These are phyloP conservation scores for Aspergillus glaucus DNA, from an alignment of 2,329 filamentous ascomycete species.

Conservation along the genomic window DNA sequence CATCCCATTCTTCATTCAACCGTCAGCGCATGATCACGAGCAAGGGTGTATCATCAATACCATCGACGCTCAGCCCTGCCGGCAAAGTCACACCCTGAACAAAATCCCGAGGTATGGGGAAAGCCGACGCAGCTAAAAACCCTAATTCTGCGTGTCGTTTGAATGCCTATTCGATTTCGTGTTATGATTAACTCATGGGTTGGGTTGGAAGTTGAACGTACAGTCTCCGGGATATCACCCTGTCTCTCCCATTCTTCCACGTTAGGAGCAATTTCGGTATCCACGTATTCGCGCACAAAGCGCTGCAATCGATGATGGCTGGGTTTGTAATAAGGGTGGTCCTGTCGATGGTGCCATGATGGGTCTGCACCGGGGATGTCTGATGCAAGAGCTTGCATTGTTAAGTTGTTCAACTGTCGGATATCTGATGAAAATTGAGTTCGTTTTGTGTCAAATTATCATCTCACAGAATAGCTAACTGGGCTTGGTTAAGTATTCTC, in stretches of 20 bases:
- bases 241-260: constrained; percentile 12
- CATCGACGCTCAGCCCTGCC: constrained; percentile 1
- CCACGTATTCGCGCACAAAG: constrained; percentile 12
- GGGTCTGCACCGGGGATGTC: constrained; percentile 9
- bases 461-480: too few species aligned
- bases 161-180: constrained; percentile 3
- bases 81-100: constrained; percentile 1
- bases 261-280: constrained; percentile 10
- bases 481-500: too few species aligned
- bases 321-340: constrained; percentile 13
- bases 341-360: constrained; percentile 7
- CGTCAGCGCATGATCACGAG: not conserved
- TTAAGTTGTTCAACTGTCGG: not conserved
- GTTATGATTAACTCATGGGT: not conserved
- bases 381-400: constrained; percentile 4
- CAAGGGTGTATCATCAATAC: not conserved
- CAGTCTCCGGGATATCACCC: constrained; percentile 5
- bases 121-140: constrained; percentile 9
- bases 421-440: too few species aligned
- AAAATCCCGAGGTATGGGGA: constrained; percentile 7
- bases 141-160: constrained; percentile 9
- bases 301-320: constrained; percentile 12
- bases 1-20: constrained; percentile 1
- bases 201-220: not conserved
- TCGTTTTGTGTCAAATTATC: too few species aligned